phyloP scores from a whole-genome alignment of 805 yeast genomes.

The Wickerhamomyces strasburgensis region DNA sequence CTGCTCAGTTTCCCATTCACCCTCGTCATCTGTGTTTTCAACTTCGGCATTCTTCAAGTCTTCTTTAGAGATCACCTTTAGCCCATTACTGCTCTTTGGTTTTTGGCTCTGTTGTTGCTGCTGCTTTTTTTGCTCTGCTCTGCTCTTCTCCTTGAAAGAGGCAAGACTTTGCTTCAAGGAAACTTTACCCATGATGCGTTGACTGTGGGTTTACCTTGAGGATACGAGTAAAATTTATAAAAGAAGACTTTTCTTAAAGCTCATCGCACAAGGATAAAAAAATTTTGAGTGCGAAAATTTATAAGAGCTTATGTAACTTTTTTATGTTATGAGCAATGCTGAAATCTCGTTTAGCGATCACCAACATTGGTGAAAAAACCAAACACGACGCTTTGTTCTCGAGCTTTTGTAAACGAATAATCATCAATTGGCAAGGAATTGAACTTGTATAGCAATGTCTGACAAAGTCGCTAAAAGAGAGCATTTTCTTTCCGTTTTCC shows the following conservation, averaged over 20 bases:
- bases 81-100: slow-evolving; percentile 24
- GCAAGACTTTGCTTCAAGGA: slow-evolving; percentile 22
- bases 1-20: slow-evolving; percentile 17
- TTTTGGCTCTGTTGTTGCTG: slow-evolving; percentile 16
- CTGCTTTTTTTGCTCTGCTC: slow-evolving; percentile 16
- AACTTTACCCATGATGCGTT: slow-evolving; percentile 23
- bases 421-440: too few relatives aligned
- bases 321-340: too few relatives aligned
- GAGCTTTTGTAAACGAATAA: too few relatives aligned
- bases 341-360: too few relatives aligned
- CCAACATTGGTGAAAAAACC: background rate
- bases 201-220: background rate
- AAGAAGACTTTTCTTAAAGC: background rate
- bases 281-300: too few relatives aligned
- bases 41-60: slow-evolving; percentile 22
- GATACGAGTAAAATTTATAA: too few relatives aligned
- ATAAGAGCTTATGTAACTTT: too few relatives aligned
- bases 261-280: slow-evolving; percentile 1
- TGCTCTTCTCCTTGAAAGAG: slow-evolving; percentile 18
- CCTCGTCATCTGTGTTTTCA: slow-evolving; percentile 16
- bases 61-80: slow-evolving; percentile 29
- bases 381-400: too few relatives aligned
- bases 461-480: slow-evolving; percentile 35
- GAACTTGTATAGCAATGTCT: too few relatives aligned
- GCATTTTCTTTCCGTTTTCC: slow-evolving; percentile 65